phyloP scores from a whole-genome alignment of 1,284 basidiomycete species.

The Ganoderma meredithae region DNA sequence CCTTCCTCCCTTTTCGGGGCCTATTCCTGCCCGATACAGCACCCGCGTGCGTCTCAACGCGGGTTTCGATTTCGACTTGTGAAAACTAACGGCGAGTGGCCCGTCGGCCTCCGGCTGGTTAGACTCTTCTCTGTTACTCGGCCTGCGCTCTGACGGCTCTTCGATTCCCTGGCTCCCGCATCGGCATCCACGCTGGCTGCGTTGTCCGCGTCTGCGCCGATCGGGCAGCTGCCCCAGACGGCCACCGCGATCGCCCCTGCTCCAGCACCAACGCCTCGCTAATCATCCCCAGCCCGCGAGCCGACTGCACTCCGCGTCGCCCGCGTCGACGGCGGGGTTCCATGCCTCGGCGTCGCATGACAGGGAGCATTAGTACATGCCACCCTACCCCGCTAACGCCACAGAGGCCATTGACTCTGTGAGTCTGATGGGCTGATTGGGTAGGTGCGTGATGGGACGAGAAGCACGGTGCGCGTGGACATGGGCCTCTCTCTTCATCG shows the following conservation, averaged over 20 bases:
- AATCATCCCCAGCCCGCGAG: conserved; percentile 21
- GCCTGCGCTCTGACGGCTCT: conserved; percentile 4
- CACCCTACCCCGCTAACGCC: conserved; percentile 32
- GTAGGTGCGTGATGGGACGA: conserved; percentile 34
- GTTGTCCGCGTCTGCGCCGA: neutral
- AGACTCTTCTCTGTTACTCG: neutral
- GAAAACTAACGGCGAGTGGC: neutral
- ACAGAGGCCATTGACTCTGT: conserved; percentile 30
- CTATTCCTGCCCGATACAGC: conserved; percentile 16
- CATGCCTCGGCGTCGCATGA: conserved; percentile 28
- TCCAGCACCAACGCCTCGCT: conserved; percentile 17
- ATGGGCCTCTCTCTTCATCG: conserved; percentile 25
- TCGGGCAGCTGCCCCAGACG: neutral
- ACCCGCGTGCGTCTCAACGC: conserved; percentile 7
- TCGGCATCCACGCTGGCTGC: neutral
- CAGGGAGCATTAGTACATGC: conserved; percentile 26
- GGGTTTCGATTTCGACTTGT: neutral
- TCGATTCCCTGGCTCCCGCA: conserved; percentile 10
- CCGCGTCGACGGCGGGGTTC: neutral
- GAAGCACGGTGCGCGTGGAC: conserved; percentile 35
- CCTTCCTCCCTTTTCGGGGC: conserved; percentile 25
- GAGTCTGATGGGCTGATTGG: conserved; percentile 36
- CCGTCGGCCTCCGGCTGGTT: conserved; percentile 1
- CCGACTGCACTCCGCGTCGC: neutral
- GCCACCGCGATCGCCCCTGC: conserved; percentile 25